Evolutionary conservation across 805 yeast species (phyloP).

Genomic region (Suhomyces sp.): DNA sequence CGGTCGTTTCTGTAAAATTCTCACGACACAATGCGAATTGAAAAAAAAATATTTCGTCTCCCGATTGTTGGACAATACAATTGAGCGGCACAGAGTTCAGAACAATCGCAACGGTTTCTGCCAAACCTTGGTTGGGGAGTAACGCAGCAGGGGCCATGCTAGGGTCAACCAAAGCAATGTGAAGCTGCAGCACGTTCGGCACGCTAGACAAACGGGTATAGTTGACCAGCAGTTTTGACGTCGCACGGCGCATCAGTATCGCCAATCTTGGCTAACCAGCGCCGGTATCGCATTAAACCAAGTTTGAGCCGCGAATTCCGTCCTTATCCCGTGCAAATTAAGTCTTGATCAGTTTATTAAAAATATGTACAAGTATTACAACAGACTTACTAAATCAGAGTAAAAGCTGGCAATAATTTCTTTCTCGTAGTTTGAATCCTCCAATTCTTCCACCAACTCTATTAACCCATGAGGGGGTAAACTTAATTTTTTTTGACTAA

Average conservation of each 20-base stretch:
- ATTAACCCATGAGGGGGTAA: constrained; percentile 40
- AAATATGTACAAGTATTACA: not conserved
- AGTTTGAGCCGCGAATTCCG: not conserved
- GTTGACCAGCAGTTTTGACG: not conserved
- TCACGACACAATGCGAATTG: not conserved
- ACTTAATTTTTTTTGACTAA: constrained; percentile 23
- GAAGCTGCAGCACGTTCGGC: not conserved
- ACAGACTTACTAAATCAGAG: constrained; percentile 4
- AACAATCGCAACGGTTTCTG: not conserved
- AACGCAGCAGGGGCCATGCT: not conserved
- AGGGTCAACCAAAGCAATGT: not conserved
- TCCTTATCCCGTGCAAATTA: not conserved
- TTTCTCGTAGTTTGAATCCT: constrained; percentile 21
- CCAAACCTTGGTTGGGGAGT: not conserved
- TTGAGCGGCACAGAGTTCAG: not conserved
- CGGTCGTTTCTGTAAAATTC: not conserved
- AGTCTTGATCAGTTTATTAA: not conserved
- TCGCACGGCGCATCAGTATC: not conserved
- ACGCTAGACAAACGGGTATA: not conserved
- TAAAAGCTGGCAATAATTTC: constrained; percentile 13
- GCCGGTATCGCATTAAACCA: not conserved
- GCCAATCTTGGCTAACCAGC: not conserved
- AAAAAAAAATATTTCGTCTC: not conserved
- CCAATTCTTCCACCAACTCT: constrained; percentile 19
- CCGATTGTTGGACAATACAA: not conserved